Evolutionary conservation across 2,329 filamentous ascomycete species (phyloP), one percentile per base, ranked within the genome.

Genomic region (Ophiostoma perfectum): DNA sequence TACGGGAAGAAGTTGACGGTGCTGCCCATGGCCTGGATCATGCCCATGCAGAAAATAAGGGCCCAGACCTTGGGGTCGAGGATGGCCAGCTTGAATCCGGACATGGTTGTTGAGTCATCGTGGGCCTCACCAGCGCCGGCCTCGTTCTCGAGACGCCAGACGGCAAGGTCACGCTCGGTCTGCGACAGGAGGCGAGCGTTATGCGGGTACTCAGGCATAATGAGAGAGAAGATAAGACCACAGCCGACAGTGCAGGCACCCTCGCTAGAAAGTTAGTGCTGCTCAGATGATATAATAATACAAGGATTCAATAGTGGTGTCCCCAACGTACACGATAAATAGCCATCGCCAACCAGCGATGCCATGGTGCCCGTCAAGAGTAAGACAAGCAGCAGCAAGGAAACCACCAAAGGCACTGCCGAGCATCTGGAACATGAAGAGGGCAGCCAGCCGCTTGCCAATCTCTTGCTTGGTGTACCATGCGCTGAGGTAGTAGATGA

Each of bases 401-500:
- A 70, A 64, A 8, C 70, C 70, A n/a, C 70, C 70, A 58, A 70
- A 69, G 5, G 69, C 69, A 14, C 70, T 67, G 18, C 67, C 70
- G n/a, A 69, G 47, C 27, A 67, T 63, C 8, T 64, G 67, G 44
- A 68, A 69, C 36, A 60, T 47, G 39, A 68, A 69, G 66, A 68
- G 63, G 1, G 69, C 49, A 41, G 64, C 68, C 4, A 68, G 55
- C 0, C 71, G 68, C 65, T 66, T 70, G 4, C 67, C 44, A 4
- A 71, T 65, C 64, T 72, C 71, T 1, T 65, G 60, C n/a, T 52
- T 60, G 2, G 63, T 65, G 58, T 68, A 72, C 62, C 71, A 66
- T 67, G 70, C 70, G 65, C 64, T 66, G 4, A 72, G 16, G 66
- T 88, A 88, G 12, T 84, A 75, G 0, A 83, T 82, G 70, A 87